These are phyloP conservation scores for Ephemerocybe angulata DNA, from an alignment of 768 basidiomycete genomes.

Conservation along the genomic window DNA sequence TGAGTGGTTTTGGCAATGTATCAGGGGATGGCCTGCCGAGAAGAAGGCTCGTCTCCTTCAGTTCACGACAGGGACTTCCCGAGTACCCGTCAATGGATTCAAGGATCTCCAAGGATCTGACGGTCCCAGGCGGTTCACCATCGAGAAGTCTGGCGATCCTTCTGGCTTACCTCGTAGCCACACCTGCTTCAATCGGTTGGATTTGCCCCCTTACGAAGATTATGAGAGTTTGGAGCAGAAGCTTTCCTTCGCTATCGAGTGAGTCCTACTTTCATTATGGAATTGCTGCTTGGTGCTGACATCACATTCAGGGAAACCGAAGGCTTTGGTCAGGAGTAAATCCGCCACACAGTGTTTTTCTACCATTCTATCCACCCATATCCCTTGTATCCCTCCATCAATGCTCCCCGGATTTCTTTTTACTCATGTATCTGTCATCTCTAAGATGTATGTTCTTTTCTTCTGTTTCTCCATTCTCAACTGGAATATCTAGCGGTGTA, in stretches of 20 bases:
- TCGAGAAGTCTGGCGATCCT: constrained; percentile 92
- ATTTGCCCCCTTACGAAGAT: constrained; percentile 86
- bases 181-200: constrained; percentile 90
- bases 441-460: too few species aligned
- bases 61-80: constrained; percentile 85
- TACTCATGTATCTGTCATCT: too few species aligned
- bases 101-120: constrained; percentile 93
- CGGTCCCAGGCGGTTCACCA: constrained; percentile 88
- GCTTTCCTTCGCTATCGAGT: constrained; percentile 81
- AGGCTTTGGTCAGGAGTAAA: too few species aligned
- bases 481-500: too few species aligned
- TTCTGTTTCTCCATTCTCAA: too few species aligned
- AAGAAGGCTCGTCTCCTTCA: constrained; percentile 83
- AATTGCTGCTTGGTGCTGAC: too few species aligned
- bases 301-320: too few species aligned
- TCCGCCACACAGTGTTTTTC: too few species aligned
- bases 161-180: constrained; percentile 85
- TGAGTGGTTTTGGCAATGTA: constrained; percentile 95
- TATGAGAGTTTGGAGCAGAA: constrained; percentile 86
- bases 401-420: too few species aligned
- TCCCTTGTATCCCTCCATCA: too few species aligned
- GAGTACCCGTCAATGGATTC: constrained; percentile 89
- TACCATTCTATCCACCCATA: too few species aligned
- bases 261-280: too few species aligned
- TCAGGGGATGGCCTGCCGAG: constrained; percentile 87